Evolutionary conservation across 2,329 filamentous ascomycete species (phyloP), one percentile per base, ranked within the genome.

Genomic region (Onygenales sp.): DNA sequence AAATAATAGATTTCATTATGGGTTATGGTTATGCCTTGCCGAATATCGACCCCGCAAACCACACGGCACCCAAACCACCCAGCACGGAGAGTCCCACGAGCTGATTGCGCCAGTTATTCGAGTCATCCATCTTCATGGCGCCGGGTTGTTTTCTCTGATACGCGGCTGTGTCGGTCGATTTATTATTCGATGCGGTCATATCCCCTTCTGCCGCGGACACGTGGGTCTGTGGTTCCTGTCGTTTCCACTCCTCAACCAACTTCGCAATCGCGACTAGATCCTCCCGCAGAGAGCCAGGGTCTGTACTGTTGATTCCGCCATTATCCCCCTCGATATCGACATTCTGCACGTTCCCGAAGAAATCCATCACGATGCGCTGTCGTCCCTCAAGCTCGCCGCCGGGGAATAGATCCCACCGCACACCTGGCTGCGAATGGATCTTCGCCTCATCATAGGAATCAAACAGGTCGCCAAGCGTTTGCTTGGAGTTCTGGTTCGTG

Each of bases 271-370:
- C 81, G 36, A 87, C 72, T 56, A 96, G 71, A 62, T 96, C 90
- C 60, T 91, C 85, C 57, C 74, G 74, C 69, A 81, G 75, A 21
- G 64, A 71, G 52, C 64, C 68, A 13, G 63, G 65, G 49, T 84
- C 83, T 45, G 83, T 78, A 39, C 73, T 79, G 52, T 75, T 72
- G 55, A 78, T 21, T 21, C 80, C 54, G 7, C 38, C 38, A 50
- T 79, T 77, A 44, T 76, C 74, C 31, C 78, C 78, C 60, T 93
- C 88, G 3, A 97, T 83, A 71, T 97, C 93, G 3, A 98, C 91
- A 61, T 92, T 95, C 69, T 98, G 93, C 11, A 97, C 90, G 67
- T 97, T 98, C 27, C 93, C 93, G 59, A 98, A 97, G 72, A 98
- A 98, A 68, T 98, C 93, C 63, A 95, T 94, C 42, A 98, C 83